A percentile compares a stretch with the other conserved stretches of the same genome.
Conservation (phyloP, 2,329 filamentous ascomycete species). For the Neurospora sp. region DNA sequence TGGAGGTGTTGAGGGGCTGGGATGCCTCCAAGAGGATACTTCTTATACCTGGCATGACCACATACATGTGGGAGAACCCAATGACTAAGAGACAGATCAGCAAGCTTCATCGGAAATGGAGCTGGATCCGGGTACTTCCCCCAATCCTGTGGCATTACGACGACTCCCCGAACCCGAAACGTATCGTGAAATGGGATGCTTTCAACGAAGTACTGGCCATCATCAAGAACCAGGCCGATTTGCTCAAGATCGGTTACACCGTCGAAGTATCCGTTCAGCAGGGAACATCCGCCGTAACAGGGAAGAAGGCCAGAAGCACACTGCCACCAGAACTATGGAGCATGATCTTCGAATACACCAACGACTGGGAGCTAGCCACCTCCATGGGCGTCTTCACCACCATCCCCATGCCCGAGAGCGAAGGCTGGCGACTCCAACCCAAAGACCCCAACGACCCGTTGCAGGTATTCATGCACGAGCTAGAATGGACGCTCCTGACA, state of each 20-base stretch:
- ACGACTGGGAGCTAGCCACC: slow-evolving; percentile 85
- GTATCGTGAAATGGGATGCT: slow-evolving; percentile 50
- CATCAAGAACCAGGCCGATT: slow-evolving; percentile 67
- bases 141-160: slow-evolving; percentile 79
- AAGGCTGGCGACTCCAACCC: slow-evolving; percentile 56
- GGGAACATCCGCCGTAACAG: slow-evolving; percentile 19
- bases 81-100: slow-evolving; percentile 80
- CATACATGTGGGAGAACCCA: slow-evolving; percentile 81
- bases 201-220: slow-evolving; percentile 65
- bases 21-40: slow-evolving; percentile 77
- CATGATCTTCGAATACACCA: slow-evolving; percentile 72
- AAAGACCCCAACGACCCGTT: slow-evolving; percentile 53
- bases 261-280: slow-evolving; percentile 45
- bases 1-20: slow-evolving; percentile 79
- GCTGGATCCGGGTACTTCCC: slow-evolving; percentile 73
- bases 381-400: slow-evolving; percentile 74
- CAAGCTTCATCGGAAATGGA: slow-evolving; percentile 76
- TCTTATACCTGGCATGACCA: slow-evolving; percentile 81
- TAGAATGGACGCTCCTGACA: slow-evolving; percentile 79
- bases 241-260: slow-evolving; percentile 64
- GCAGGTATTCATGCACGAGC: slow-evolving; percentile 62
- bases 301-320: slow-evolving; percentile 28
- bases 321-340: slow-evolving; percentile 85
- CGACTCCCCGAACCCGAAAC: slow-evolving; percentile 29
- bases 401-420: slow-evolving; percentile 52